Evolutionary conservation across 305 asterid genomes (phyloP).

Genomic region (Fraxinus floribunda): DNA sequence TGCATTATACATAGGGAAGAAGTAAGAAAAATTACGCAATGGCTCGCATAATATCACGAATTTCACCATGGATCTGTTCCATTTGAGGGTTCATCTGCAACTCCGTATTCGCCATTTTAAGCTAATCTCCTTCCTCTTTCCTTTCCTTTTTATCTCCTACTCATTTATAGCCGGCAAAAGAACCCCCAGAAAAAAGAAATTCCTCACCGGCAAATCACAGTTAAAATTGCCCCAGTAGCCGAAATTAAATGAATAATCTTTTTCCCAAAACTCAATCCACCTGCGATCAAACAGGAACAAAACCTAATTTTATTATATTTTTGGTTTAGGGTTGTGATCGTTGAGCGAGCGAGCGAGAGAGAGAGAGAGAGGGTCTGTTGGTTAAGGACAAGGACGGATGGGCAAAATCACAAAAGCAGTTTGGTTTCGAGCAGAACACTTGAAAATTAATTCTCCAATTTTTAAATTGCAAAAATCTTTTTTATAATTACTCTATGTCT

Average conservation of each 20-base stretch:
- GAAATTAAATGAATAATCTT: constrained; percentile 26
- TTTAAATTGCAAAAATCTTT: too few species aligned
- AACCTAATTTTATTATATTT: not conserved
- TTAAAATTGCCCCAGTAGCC: constrained; percentile 4
- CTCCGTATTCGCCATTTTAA: constrained; percentile 57
- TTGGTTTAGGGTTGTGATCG: not conserved
- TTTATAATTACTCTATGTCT: not conserved
- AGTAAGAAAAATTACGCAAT: constrained; percentile 61
- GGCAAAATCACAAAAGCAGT: not conserved
- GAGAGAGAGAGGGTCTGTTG: not conserved
- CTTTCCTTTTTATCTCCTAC: constrained; percentile 17
- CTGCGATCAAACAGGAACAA: not conserved
- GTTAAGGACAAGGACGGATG: not conserved
- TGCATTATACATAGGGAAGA: not conserved
- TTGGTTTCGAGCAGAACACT: not conserved
- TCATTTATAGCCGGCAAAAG: constrained; percentile 30
- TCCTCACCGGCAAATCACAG: constrained; percentile 27
- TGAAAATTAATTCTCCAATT: not conserved
- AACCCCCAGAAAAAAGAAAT: constrained; percentile 21
- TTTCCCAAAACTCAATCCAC: not conserved
- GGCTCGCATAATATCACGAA: constrained; percentile 85
- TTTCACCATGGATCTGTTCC: constrained; percentile 99
- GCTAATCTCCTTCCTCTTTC: constrained; percentile 9
- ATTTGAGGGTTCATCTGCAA: constrained; percentile 89
- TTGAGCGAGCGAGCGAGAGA: not conserved